Conservation (phyloP, 768 basidiomycete species). For the Termitomyces sp. region DNA sequence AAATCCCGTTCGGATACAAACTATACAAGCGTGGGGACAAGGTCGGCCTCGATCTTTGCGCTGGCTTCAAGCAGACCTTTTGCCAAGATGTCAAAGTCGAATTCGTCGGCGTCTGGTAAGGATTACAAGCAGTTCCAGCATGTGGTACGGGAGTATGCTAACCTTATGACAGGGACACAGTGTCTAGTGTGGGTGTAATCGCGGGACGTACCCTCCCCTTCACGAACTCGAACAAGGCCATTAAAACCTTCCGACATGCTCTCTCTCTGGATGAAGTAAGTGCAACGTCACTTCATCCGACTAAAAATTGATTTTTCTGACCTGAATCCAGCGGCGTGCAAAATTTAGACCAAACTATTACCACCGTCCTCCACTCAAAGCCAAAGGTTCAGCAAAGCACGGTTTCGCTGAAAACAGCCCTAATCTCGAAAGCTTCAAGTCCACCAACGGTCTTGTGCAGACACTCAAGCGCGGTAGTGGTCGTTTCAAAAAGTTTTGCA, state of each 20-base stretch:
- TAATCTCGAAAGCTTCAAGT: too few relatives aligned
- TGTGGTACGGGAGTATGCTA: not conserved
- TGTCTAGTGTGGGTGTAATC: conserved; percentile 71
- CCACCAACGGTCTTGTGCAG: too few relatives aligned
- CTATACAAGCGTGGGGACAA: conserved; percentile 56
- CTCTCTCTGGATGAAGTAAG: conserved; percentile 73
- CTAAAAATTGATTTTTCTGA: not conserved
- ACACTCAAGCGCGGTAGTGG: too few relatives aligned
- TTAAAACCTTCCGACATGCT: conserved; percentile 75
- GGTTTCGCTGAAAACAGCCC: too few relatives aligned
- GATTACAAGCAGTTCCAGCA: not conserved
- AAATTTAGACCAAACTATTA: conserved; percentile 64
- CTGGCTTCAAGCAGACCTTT: conserved; percentile 73
- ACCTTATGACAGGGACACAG: conserved; percentile 64
- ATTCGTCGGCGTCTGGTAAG: conserved; percentile 77
- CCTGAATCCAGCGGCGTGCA: conserved; percentile 49
- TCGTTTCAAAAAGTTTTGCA: too few relatives aligned
- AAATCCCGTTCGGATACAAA: conserved; percentile 73
- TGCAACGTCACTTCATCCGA: not conserved
- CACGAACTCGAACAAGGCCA: conserved; percentile 54
- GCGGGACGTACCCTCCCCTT: conserved; percentile 62
- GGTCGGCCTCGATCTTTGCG: conserved; percentile 41
- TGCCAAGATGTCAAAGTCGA: conserved; percentile 67
- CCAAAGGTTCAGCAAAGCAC: too few relatives aligned
- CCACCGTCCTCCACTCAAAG: too few relatives aligned